Conservation (phyloP, 805 yeast genomes). For the Pichia paraexigua region DNA sequence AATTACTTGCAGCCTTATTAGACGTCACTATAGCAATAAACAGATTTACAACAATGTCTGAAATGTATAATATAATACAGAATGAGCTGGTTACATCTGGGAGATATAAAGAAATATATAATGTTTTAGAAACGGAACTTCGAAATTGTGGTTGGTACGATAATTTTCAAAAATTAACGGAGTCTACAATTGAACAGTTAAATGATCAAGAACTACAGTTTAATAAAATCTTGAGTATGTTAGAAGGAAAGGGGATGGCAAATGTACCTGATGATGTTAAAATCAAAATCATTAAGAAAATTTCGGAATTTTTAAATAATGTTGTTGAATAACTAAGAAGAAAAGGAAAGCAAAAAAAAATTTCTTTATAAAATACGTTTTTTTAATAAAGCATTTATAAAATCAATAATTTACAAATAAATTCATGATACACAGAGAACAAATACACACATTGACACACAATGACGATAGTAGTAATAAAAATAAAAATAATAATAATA, state of each 20-base stretch:
- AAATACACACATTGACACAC: neutral
- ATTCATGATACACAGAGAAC: neutral
- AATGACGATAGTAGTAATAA: neutral
- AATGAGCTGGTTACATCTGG: constrained; percentile 68
- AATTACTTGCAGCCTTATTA: no score
- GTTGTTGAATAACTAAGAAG: constrained; percentile 30
- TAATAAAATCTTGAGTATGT: constrained; percentile 38
- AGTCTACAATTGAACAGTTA: constrained; percentile 28
- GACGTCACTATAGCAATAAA: no score
- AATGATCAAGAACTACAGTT: constrained; percentile 33
- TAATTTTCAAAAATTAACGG: constrained; percentile 53
- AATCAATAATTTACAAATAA: neutral
- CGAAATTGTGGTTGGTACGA: constrained; percentile 85
- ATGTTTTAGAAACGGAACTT: constrained; percentile 52
- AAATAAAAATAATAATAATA: neutral
- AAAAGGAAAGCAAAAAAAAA: neutral
- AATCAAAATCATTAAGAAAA: constrained; percentile 48
- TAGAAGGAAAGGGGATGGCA: constrained; percentile 60
- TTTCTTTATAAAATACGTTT: neutral
- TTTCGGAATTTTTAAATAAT: constrained; percentile 50
- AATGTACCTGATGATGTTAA: constrained; percentile 64
- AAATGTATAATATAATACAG: constrained; percentile 46
- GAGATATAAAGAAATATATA: constrained; percentile 68
- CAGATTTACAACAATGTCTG: constrained; percentile 26
- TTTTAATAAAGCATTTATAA: neutral